Evolutionary conservation across 2,329 filamentous ascomycete species (phyloP), one percentile per base, ranked within the genome.

Genomic region (Endothia cerciana): DNA sequence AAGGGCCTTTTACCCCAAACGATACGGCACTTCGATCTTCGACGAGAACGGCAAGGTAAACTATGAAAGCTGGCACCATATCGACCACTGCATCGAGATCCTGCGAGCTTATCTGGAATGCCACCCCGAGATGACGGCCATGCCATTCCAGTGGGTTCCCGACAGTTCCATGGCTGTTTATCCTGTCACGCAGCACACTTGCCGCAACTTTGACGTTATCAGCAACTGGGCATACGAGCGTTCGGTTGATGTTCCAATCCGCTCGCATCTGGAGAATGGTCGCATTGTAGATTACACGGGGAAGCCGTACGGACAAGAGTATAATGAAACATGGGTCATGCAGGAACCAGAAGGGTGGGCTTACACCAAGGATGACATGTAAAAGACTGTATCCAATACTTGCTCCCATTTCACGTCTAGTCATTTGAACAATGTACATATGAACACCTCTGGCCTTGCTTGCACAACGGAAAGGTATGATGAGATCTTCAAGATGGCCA

Each of bases 51-150:
- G 58, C 17, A 60, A 61, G 15, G 63, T 65, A 3, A 40, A 65
- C 38, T 65, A 65, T 30, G 36, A 10, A 17, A 61, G 38, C 15
- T 65, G 63, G 63, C 40, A 49, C 28, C 63, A 65, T 19, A n/a
- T 65, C 38, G 63, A 65, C 38, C 63, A 65, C 41, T 65, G 63
- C 49, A 57, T 65, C 30, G 63, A 65, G 15, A 49, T 49, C 17
- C 40, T 65, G 28, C 58, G 63, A 10, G 45, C 49, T 3, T 60
- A 60, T 30, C 40, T 65, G 19, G 59, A 60, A 25, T 65, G 63
- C 59, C 58, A 65, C 22, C 57, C 63, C 17, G 63, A 65, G 40
- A 65, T 43, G n/a, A 56, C 63, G 4, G 63, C 58, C 28, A 61
- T 65, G 63, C 58, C 63, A 2, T 61, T 61, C 28, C 51, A 61